These are phyloP conservation scores for Gynandropsis gynandra DNA, from an alignment of 345 rosid genomes.

Conservation along the genomic window DNA sequence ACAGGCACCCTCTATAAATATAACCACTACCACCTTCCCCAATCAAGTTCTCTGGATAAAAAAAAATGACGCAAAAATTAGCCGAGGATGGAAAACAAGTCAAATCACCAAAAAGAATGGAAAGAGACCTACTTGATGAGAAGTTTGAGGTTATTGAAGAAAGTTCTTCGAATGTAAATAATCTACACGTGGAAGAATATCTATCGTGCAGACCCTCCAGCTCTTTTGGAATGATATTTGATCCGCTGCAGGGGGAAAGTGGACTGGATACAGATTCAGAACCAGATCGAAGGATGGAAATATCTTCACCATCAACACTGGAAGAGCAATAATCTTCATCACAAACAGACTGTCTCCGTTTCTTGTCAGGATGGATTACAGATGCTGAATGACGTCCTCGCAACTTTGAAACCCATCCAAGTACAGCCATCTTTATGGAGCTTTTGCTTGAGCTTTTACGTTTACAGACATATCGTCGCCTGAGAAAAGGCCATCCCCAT, in stretches of 20 bases:
- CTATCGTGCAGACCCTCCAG: slow-evolving; percentile 55
- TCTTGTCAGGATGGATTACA: slow-evolving; percentile 56
- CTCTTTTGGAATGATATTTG: slow-evolving; percentile 43
- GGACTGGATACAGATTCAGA: slow-evolving; percentile 31
- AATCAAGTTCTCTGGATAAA: slow-evolving; percentile 65
- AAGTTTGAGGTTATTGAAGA: slow-evolving; percentile 59
- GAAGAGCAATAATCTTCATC: slow-evolving; percentile 32
- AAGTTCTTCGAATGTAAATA: slow-evolving; percentile 75
- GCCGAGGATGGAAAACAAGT: slow-evolving; percentile 1
- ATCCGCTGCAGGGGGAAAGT: slow-evolving; percentile 35
- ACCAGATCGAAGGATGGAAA: slow-evolving; percentile 44
- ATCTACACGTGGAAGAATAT: slow-evolving; percentile 72
- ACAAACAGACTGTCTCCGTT: slow-evolving; percentile 29
- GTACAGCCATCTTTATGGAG: slow-evolving; percentile 39
- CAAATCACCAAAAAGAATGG: slow-evolving; percentile 10
- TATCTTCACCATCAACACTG: slow-evolving; percentile 45
- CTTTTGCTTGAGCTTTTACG: slow-evolving; percentile 31
- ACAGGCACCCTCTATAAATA: slow-evolving; percentile 76
- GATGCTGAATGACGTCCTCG: slow-evolving; percentile 55
- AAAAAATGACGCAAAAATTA: slow-evolving; percentile 12
- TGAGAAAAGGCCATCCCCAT: slow-evolving; percentile 77
- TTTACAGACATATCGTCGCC: slow-evolving; percentile 33
- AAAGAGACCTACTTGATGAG: slow-evolving; percentile 46
- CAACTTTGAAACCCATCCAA: slow-evolving; percentile 39
- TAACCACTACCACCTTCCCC: slow-evolving; percentile 94